Conservation (phyloP, 192 early-diverging fungal genomes). For the Ambispora gerdemannii region DNA sequence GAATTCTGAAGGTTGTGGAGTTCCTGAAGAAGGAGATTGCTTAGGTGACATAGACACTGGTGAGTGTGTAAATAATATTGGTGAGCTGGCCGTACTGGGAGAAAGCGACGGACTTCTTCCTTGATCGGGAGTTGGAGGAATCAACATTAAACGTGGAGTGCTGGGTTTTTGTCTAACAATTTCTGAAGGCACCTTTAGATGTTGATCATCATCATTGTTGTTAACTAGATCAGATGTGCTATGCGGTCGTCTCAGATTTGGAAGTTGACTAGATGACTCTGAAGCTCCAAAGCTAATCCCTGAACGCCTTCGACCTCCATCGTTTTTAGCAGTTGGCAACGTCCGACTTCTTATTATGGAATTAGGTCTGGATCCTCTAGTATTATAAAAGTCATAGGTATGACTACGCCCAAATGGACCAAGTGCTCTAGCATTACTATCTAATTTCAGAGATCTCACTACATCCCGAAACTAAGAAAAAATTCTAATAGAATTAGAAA, state of each 20-base stretch:
- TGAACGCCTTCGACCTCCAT: background rate
- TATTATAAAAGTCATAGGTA: slow-evolving; percentile 10
- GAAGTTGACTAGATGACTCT: background rate
- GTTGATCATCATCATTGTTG: background rate
- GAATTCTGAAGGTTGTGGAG: background rate
- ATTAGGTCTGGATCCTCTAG: background rate
- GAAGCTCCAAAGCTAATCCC: background rate
- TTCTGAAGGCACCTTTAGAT: background rate
- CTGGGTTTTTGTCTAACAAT: background rate
- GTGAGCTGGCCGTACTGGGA: too few relatives aligned
- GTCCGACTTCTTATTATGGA: background rate
- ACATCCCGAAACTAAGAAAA: slow-evolving; percentile 40
- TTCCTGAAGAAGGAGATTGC: background rate
- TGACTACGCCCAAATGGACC: slow-evolving; percentile 24
- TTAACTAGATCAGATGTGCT: background rate
- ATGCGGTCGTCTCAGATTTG: background rate
- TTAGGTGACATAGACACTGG: background rate
- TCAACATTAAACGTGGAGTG: background rate
- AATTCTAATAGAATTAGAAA: background rate
- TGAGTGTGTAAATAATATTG: background rate
- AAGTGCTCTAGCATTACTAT: slow-evolving; percentile 22
- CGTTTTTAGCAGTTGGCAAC: background rate
- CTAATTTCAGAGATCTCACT: slow-evolving; percentile 36
- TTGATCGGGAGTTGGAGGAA: slow-evolving; percentile 10
- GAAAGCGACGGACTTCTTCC: slow-evolving; percentile 3